A percentile compares a stretch with the other conserved stretches of the same genome.
Conservation (phyloP, 2,329 filamentous ascomycete genomes). For the Ophiostoma ulmi region DNA sequence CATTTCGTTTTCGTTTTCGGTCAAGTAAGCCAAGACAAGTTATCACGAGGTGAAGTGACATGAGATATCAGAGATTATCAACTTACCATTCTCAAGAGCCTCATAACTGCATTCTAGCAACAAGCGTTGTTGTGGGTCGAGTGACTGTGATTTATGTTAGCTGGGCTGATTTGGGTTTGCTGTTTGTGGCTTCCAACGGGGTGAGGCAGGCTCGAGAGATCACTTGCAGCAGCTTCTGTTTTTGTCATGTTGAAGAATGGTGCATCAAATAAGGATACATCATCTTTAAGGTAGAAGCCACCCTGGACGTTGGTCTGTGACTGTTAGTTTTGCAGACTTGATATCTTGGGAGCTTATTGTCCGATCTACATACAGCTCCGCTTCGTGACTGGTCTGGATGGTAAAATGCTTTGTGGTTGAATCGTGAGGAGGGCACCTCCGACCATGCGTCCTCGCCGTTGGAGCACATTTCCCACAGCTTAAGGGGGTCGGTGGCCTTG, state of each 20-base stretch:
- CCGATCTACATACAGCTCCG: slow-evolving; percentile 25
- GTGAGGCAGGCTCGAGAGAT: neutral
- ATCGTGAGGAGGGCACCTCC: slow-evolving; percentile 31
- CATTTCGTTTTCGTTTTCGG: neutral
- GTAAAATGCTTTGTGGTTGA: slow-evolving; percentile 36
- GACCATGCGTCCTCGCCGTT: slow-evolving; percentile 24
- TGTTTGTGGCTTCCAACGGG: neutral
- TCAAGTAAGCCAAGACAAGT: neutral
- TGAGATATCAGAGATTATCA: neutral
- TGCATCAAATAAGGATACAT: slow-evolving; percentile 29
- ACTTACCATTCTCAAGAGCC: slow-evolving; percentile 29
- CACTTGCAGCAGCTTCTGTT: slow-evolving; percentile 31
- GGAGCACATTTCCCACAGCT: slow-evolving; percentile 34
- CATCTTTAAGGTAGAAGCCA: slow-evolving; percentile 33
- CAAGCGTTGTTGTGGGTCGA: slow-evolving; percentile 29
- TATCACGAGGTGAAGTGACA: neutral
- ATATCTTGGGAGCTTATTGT: neutral
- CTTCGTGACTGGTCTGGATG: slow-evolving; percentile 29
- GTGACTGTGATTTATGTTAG: slow-evolving; percentile 13
- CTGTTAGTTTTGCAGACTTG: neutral
- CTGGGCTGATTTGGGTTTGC: neutral
- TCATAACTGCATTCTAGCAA: slow-evolving; percentile 31
- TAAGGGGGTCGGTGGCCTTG: slow-evolving; percentile 32
- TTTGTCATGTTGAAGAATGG: slow-evolving; percentile 34
- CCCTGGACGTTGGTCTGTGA: slow-evolving; percentile 34